These are phyloP conservation scores for Hansenula anomala DNA, from an alignment of 1,139 yeast species.

Conservation along the genomic window DNA sequence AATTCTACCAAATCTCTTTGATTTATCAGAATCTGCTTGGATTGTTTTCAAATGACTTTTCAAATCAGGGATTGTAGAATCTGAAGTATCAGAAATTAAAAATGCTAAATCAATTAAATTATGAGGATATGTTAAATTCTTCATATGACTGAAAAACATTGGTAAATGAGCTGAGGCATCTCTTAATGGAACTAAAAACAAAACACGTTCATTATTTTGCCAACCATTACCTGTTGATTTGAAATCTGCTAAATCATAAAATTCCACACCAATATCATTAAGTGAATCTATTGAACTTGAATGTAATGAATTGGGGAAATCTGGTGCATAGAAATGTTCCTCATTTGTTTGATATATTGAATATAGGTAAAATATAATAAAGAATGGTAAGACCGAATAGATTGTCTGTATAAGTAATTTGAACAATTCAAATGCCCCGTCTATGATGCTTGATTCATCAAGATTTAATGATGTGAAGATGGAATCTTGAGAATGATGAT, in stretches of 20 bases:
- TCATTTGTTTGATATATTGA: constrained; percentile 9
- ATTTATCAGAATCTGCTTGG: constrained; percentile 32
- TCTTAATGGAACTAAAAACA: constrained; percentile 50
- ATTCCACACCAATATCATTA: constrained; percentile 26
- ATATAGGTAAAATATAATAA: constrained; percentile 12
- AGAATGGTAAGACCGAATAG: constrained; percentile 15
- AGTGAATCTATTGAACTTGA: constrained; percentile 3
- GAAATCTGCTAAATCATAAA: constrained; percentile 40
- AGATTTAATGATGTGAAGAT: background rate
- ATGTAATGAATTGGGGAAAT: constrained; percentile 14
- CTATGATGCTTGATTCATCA: background rate
- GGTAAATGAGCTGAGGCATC: constrained; percentile 53
- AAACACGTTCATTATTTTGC: constrained; percentile 42
- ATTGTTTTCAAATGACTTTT: constrained; percentile 32
- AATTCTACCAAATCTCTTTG: constrained; percentile 38
- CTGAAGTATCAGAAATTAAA: constrained; percentile 47
- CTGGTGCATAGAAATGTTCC: constrained; percentile 14
- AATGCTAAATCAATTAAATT: constrained; percentile 50
- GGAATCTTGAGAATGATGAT: background rate
- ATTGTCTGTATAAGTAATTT: constrained; percentile 3
- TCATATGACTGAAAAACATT: constrained; percentile 50
- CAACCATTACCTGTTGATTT: constrained; percentile 41
- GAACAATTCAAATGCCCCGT: background rate
- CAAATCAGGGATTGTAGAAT: constrained; percentile 39
- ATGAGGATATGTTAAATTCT: constrained; percentile 51